Conservation (phyloP, 768 basidiomycete species). For the Saitozyma sp. region DNA sequence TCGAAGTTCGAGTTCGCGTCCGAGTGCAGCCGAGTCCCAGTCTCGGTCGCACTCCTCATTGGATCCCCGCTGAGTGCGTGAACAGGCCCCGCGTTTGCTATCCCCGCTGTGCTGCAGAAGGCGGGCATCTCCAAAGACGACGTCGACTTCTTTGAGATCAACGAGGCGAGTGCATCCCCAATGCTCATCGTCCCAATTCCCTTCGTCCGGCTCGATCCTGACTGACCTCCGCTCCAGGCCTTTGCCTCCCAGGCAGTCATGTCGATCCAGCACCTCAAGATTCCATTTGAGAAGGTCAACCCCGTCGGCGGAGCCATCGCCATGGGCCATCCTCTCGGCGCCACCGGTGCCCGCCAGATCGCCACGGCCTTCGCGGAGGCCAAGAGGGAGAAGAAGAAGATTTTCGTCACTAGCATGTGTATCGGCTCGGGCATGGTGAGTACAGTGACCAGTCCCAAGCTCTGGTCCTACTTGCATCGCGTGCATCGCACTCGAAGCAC, state of each 20-base stretch:
- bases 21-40: too few relatives aligned
- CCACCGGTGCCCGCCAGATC: conserved; percentile 81
- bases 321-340: conserved; percentile 48
- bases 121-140: conserved; percentile 62
- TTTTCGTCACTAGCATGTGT: conserved; percentile 81
- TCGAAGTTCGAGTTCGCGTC: not conserved
- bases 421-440: conserved; percentile 77
- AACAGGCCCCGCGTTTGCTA: conserved; percentile 74
- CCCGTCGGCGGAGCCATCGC: conserved; percentile 81
- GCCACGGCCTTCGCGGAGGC: conserved; percentile 85
- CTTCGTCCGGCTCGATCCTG: conserved; percentile 56
- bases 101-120: conserved; percentile 71
- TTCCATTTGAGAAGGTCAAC: conserved; percentile 70
- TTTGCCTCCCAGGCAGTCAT: conserved; percentile 88
- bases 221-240: conserved; percentile 81
- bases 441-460: too few relatives aligned
- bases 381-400: conserved; percentile 64
- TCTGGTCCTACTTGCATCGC: too few relatives aligned
- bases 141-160: conserved; percentile 55
- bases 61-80: conserved; percentile 5
- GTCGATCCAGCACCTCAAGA: conserved; percentile 74
- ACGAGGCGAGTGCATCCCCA: conserved; percentile 60
- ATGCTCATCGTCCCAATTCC: too few relatives aligned
- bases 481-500: too few relatives aligned
- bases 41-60: not conserved